Conservation (phyloP, 2,329 filamentous ascomycete species). For the Aspergillus arachidicola region DNA sequence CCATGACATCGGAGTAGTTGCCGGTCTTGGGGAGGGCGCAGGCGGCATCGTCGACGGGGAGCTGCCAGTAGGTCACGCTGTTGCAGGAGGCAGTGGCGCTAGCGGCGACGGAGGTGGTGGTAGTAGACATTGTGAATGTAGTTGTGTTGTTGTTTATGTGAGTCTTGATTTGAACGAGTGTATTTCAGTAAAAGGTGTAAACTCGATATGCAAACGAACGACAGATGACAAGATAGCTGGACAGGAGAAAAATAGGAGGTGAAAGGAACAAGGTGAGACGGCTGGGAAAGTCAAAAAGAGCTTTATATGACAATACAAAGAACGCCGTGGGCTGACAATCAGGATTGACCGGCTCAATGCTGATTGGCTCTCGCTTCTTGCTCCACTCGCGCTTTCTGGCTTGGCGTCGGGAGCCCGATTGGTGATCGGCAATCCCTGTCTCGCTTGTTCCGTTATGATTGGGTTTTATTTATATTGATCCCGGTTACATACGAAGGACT, state of each 20-base stretch:
- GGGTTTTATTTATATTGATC: conserved; percentile 1
- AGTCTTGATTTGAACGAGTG: background rate
- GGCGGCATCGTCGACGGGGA: conserved; percentile 48
- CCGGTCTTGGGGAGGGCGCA: conserved; percentile 48
- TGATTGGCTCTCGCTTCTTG: background rate
- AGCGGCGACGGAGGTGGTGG: conserved; percentile 25
- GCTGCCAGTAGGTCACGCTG: conserved; percentile 42
- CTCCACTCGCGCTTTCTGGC: background rate
- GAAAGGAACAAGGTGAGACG: background rate
- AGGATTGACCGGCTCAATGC: background rate
- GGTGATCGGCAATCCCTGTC: background rate
- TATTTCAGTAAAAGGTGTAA: background rate
- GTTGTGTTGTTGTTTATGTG: background rate
- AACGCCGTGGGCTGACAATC: background rate
- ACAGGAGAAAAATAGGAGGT: background rate
- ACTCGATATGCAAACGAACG: background rate
- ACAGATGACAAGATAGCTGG: background rate
- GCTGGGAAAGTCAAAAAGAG: background rate
- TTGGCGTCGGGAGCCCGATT: background rate
- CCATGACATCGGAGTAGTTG: conserved; percentile 49
- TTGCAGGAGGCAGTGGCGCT: conserved; percentile 16
- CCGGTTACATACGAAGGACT: background rate
- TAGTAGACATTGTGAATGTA: conserved; percentile 25
- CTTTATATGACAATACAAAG: background rate
- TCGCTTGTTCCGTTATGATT: conserved; percentile 3